Evolutionary conservation across 2,329 filamentous ascomycete genomes (phyloP), one percentile per base, ranked within the genome.

Genomic region (Neophaeococcomyces mojaviensis): DNA sequence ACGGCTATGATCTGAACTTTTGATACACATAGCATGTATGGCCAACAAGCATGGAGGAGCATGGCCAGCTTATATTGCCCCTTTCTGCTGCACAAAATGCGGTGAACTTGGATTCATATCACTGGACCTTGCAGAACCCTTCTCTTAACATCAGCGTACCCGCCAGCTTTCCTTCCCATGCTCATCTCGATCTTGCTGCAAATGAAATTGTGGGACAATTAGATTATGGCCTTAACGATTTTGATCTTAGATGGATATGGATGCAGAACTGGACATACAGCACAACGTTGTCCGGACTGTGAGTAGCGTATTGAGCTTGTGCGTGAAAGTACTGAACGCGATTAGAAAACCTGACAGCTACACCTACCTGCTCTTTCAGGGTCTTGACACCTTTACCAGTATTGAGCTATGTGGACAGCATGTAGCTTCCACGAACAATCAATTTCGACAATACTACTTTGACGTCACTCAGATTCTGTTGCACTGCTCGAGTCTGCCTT

Each of bases 371-470:
- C 64, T 80, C 0, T 82, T 82, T 61, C 72, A 82, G 46, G 78
- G 78, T 5, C 65, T 82, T 2, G 78, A 82, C 51, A 82, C 78
- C 0, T 81, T 79, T 53, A 67, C 76, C 4, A 72, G 71, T 8
- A 70, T 82, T 37, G 64, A 68, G 5, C 65, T 82, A 30, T 82
- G 78, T 51, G 71, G 68, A 0, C 59, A 74, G 18, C 62, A 69
- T 43, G 68, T 82, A 3, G 78, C 73, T 2, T 68, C 67, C 5
- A 79, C 78, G 0, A 69, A 80, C 55, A 81, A 81, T 49, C 78
- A 81, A 56, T 82, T 82, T 54, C 68, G 77, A 1, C 77, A 82
- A 55, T 81, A 78, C 59, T 70, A 68, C 33, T 81, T 80, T 48
- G 72, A 81, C 39, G 66, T 81, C 2, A 72, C 76, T 0, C 55